Base-by-base conservation (phyloP, 2,329 filamentous ascomycete species). In the Spiromastix sp. region DNA sequence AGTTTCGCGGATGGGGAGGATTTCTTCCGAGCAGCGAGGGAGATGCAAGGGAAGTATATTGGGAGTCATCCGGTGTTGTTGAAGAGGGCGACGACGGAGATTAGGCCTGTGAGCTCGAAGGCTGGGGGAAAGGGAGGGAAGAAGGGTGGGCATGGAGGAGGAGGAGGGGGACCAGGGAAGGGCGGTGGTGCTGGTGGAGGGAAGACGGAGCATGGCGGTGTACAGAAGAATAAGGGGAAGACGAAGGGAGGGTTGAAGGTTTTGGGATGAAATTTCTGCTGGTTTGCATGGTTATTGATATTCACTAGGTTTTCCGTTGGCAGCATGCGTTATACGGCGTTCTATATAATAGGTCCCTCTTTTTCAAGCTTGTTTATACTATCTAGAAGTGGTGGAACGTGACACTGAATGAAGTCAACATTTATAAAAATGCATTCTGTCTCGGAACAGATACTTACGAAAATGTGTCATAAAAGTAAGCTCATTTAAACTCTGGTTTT, bases 1-100 rank as follows among this genome's bases (percentile, higher is more conserved):
- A 91, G 85, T 60, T 96, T 98, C 63, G 81, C 79, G 50, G 84
- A 95, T 54, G 84, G 86, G 19, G 91, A 98, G 57, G 87, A 95
- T 53, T 96, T 93, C 58, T 96, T 98, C 68, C 77, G 85, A 51
- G 89, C 91, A 2, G 89, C 86, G 50, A 86, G 91, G 64, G 89
- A 96, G 65, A 96, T 96, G 91, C 84, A 95, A 52, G 87, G 87
- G 49, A 96, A 98, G 65, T 98, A 98, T 62, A 96, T 98, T 55
- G 89, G 93, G 51, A 95, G 86, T 57, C 91, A 96, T 59, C 91
- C 91, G 0, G 84, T 95, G 18, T 68, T 84, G 17, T 74, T 96
- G 47, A 79, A 83, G 59, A 84, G 91, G 57, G 85, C 84, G 46
- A 93, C 81, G 47, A 94, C 89, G 4, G 87, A 96, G 59, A 85